A percentile compares a stretch with the other conserved stretches of the same genome.
Evolutionary conservation across 352 stramenopile species (phyloP).

Genomic region (Phytophthora foliorum): DNA sequence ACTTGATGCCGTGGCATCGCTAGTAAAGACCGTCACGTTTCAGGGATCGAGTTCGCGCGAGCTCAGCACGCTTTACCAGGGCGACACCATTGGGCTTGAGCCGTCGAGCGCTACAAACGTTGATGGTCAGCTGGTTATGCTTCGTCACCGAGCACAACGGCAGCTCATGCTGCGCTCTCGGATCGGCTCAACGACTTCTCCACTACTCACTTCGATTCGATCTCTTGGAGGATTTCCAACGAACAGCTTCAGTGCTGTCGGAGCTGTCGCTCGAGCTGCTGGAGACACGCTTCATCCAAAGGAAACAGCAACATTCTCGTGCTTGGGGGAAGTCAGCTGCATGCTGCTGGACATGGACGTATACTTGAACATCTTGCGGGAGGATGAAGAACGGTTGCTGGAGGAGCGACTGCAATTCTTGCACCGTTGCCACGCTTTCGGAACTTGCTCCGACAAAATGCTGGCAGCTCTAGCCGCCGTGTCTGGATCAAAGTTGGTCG

Average conservation of each 20-base stretch:
- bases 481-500: constrained; percentile 60
- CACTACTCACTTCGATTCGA: constrained; percentile 22
- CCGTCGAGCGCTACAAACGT: constrained; percentile 46
- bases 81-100: constrained; percentile 65
- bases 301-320: constrained; percentile 59
- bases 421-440: constrained; percentile 69
- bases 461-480: constrained; percentile 55
- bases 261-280: constrained; percentile 11
- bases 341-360: constrained; percentile 58
- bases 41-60: constrained; percentile 59
- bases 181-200: constrained; percentile 18
- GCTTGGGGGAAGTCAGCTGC: constrained; percentile 63
- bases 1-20: constrained; percentile 47
- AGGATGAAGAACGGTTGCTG: constrained; percentile 55
- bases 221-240: constrained; percentile 26
- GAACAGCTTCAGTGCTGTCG: constrained; percentile 14
- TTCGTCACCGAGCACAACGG: constrained; percentile 35
- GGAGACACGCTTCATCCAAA: constrained; percentile 15
- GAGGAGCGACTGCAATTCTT: constrained; percentile 66
- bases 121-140: constrained; percentile 48
- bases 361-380: constrained; percentile 61
- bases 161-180: constrained; percentile 36
- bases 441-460: constrained; percentile 63
- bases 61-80: constrained; percentile 64
- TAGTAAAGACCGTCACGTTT: constrained; percentile 58